Percentiles rank a stretch among this genome's conserved stretches.
These are phyloP conservation scores for Naganishia antarctica DNA, from an alignment of 768 basidiomycete species.

Conservation along the genomic window DNA sequence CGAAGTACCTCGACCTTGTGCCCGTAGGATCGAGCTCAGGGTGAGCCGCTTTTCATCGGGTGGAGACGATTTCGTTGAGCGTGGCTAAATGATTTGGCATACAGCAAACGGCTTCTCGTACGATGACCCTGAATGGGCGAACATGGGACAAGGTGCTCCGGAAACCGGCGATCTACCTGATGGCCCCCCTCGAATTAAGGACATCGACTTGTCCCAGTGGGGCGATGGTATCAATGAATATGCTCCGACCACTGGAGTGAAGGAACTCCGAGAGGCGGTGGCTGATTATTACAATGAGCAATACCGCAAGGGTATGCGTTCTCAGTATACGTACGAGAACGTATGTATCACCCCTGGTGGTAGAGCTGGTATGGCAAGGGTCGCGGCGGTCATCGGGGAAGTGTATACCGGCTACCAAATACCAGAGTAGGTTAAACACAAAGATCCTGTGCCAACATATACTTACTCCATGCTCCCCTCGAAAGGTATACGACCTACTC, in stretches of 20 bases:
- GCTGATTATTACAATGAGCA: constrained; percentile 82
- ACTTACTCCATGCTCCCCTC: background rate
- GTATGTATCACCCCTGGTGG: constrained; percentile 74
- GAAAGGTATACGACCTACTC: constrained; percentile 36
- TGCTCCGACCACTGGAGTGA: constrained; percentile 87
- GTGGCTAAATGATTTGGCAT: too few relatives aligned
- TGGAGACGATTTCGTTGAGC: constrained; percentile 54
- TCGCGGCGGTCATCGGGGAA: constrained; percentile 86
- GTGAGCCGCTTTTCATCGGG: background rate
- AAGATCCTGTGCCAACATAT: too few relatives aligned
- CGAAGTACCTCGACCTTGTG: background rate
- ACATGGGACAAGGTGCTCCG: constrained; percentile 78
- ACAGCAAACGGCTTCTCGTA: constrained; percentile 76
- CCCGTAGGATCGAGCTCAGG: constrained; percentile 56
- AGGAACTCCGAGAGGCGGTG: constrained; percentile 76
- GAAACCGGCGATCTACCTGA: constrained; percentile 63
- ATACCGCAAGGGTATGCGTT: constrained; percentile 72
- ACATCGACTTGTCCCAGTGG: constrained; percentile 59
- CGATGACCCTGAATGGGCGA: constrained; percentile 39
- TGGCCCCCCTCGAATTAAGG: constrained; percentile 62
- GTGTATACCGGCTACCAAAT: constrained; percentile 69
- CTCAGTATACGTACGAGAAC: constrained; percentile 86
- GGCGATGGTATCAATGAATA: constrained; percentile 59
- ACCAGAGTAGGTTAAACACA: background rate
- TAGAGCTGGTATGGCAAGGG: constrained; percentile 77